phyloP scores from a whole-genome alignment of 2,329 filamentous ascomycete genomes.

The Fusarium cyanostomum region DNA sequence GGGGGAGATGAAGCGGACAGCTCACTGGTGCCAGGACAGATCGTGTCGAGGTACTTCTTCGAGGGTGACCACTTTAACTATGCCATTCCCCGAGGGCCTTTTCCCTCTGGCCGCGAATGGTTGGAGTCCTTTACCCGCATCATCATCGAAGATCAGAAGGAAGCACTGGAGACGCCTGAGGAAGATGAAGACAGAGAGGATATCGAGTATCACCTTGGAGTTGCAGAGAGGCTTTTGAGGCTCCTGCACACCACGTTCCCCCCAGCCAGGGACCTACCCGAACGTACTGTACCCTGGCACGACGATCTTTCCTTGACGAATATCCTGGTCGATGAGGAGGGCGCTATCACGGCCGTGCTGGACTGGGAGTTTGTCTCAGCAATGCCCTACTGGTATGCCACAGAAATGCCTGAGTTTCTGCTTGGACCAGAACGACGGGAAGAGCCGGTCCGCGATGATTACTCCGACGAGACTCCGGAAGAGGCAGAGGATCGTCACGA shows the following conservation, averaged over 20 bases:
- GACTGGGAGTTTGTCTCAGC: constrained; percentile 56
- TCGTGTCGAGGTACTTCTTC: constrained; percentile 50
- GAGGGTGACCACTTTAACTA: constrained; percentile 44
- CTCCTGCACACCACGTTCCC: not conserved
- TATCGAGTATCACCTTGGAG: not conserved
- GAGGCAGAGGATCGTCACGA: not conserved
- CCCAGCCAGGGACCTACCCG: not conserved
- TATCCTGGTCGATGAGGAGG: constrained; percentile 52
- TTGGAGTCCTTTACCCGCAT: constrained; percentile 24
- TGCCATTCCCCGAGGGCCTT: constrained; percentile 48
- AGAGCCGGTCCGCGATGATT: constrained; percentile 45
- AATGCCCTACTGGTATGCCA: constrained; percentile 52
- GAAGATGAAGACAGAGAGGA: not conserved
- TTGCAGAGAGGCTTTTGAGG: not conserved
- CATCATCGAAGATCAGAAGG: not conserved
- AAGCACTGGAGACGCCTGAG: not conserved
- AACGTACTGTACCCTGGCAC: constrained; percentile 42
- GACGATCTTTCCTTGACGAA: constrained; percentile 52
- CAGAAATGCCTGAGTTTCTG: constrained; percentile 49
- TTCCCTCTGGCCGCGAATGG: constrained; percentile 49
- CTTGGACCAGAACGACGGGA: constrained; percentile 38
- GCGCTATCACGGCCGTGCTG: constrained; percentile 49
- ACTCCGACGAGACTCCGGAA: constrained; percentile 42
- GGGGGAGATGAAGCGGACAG: not conserved
- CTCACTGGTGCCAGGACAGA: constrained; percentile 26